A percentile compares a stretch with the other conserved stretches of the same genome.
Evolutionary conservation across 257 asterid species (phyloP).

Genomic region (Verbena officinalis): DNA sequence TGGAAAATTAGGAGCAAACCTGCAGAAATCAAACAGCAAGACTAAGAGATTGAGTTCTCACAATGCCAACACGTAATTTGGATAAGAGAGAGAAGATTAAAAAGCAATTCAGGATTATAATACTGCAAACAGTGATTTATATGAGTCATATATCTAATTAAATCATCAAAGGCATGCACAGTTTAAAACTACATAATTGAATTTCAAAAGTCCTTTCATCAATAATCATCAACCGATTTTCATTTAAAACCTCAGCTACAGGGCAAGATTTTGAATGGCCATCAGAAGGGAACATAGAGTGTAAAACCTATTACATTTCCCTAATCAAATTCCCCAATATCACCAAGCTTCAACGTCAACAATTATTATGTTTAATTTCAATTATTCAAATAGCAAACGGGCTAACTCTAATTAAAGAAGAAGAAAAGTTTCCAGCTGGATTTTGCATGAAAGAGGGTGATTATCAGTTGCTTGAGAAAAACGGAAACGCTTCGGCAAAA

Average conservation of each 20-base stretch:
- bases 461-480: background rate
- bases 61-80: background rate
- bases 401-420: background rate
- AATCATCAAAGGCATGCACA: background rate
- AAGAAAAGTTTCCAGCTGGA: background rate
- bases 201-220: background rate
- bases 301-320: constrained; percentile 2
- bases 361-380: background rate
- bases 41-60: constrained; percentile 3
- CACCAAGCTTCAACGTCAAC: background rate
- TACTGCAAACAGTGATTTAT: background rate
- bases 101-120: background rate
- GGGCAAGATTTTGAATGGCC: no score
- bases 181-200: background rate
- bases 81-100: background rate
- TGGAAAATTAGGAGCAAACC: constrained; percentile 23
- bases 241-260: background rate
- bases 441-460: background rate
- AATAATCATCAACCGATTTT: background rate
- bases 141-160: background rate
- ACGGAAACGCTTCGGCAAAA: background rate
- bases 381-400: background rate
- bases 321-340: background rate
- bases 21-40: constrained; percentile 17
- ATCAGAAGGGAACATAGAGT: no score